phyloP scores from a whole-genome alignment of 192 early-diverging fungal species.

The Podila minutissima region DNA sequence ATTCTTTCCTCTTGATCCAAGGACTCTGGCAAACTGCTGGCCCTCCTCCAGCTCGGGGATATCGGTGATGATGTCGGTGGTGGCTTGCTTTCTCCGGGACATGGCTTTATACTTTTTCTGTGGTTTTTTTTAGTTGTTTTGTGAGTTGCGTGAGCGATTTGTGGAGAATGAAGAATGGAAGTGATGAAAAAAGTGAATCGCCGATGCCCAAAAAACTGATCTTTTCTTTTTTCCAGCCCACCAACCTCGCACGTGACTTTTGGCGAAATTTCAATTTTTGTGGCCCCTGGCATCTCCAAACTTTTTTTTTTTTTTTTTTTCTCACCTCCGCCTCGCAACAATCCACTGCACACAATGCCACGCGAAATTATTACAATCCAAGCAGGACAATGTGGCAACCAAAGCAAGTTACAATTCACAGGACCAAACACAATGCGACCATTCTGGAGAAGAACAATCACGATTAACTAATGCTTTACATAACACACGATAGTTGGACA shows the following conservation, averaged over 20 bases:
- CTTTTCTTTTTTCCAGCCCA: neutral
- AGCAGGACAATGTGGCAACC: slow-evolving; percentile 98
- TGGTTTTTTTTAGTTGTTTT: neutral
- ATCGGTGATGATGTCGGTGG: slow-evolving; percentile 40
- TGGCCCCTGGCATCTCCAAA: neutral
- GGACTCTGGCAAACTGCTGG: slow-evolving; percentile 66
- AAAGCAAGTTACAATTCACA: slow-evolving; percentile 65
- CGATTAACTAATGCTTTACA: too few species aligned
- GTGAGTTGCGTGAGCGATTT: neutral
- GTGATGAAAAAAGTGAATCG: neutral
- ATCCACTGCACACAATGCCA: slow-evolving; percentile 62
- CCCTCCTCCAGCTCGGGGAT: slow-evolving; percentile 41
- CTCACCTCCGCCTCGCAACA: too few species aligned
- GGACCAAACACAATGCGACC: too few species aligned
- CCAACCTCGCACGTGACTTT: neutral
- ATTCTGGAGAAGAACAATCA: neutral
- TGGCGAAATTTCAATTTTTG: neutral
- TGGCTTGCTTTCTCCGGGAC: slow-evolving; percentile 49
- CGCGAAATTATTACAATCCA: slow-evolving; percentile 97
- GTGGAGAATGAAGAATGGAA: neutral
- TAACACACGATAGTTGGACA: slow-evolving; percentile 74
- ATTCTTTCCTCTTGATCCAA: slow-evolving; percentile 77
- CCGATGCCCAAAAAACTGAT: neutral
- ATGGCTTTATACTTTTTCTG: slow-evolving; percentile 9
- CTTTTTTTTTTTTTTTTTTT: neutral